These are phyloP conservation scores for Helicocarpus griseus DNA, from an alignment of 2,329 filamentous ascomycete species.

Conservation along the genomic window DNA sequence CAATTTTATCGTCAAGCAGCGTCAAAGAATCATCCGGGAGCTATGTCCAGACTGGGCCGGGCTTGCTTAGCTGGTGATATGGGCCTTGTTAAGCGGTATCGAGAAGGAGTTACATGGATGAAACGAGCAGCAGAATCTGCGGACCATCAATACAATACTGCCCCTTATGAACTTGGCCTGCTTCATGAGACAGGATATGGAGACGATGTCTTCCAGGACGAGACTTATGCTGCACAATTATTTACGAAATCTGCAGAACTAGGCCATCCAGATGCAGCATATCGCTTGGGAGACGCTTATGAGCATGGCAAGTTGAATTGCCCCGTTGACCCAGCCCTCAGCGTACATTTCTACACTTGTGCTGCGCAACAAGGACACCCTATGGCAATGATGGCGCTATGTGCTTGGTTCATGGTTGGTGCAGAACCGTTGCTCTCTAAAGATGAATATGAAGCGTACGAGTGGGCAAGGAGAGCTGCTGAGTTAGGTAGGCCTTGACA, in stretches of 20 bases:
- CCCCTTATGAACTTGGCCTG: constrained; percentile 80
- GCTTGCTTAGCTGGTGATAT: constrained; percentile 86
- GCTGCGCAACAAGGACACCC: constrained; percentile 78
- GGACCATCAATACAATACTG: constrained; percentile 83
- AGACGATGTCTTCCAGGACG: constrained; percentile 86
- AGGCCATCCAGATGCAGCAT: constrained; percentile 77
- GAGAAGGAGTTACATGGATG: constrained; percentile 92
- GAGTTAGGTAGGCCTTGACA: constrained; percentile 57
- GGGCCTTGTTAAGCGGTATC: constrained; percentile 70
- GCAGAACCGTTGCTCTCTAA: constrained; percentile 86
- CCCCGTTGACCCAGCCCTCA: constrained; percentile 81
- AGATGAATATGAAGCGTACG: constrained; percentile 91
- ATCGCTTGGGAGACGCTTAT: constrained; percentile 89
- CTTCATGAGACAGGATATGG: constrained; percentile 91
- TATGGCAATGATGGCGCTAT: constrained; percentile 93
- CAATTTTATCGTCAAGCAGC: constrained; percentile 87
- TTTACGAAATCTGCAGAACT: constrained; percentile 92
- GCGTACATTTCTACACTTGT: constrained; percentile 93
- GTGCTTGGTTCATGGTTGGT: constrained; percentile 96
- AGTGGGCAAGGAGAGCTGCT: constrained; percentile 85
- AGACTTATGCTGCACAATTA: constrained; percentile 80
- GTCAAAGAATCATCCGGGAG: constrained; percentile 88
- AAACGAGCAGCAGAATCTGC: constrained; percentile 86
- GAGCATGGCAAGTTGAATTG: constrained; percentile 84
- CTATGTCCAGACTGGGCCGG: constrained; percentile 83